Evolutionary conservation across 495 filamentous ascomycete species (phyloP).

Genomic region (Xylaria grammica): DNA sequence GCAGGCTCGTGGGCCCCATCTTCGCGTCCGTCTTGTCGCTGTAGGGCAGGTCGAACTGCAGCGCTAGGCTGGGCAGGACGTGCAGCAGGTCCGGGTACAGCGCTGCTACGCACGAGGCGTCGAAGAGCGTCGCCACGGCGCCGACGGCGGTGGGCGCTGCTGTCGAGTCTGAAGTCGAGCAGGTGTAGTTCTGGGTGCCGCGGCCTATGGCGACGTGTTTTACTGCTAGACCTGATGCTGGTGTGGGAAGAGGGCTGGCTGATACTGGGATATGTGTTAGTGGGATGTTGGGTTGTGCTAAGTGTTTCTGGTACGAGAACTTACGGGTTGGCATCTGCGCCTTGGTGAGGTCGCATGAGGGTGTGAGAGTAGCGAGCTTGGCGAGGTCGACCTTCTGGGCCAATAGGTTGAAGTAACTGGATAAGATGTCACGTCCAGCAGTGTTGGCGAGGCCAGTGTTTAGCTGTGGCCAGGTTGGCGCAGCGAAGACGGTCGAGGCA

Average conservation of each 20-base stretch:
- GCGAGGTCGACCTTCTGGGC: slow-evolving; percentile 52
- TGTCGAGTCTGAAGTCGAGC: slow-evolving; percentile 60
- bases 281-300: neutral
- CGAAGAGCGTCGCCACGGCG: slow-evolving; percentile 85
- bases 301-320: slow-evolving; percentile 21
- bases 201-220: slow-evolving; percentile 84
- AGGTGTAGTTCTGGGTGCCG: slow-evolving; percentile 94
- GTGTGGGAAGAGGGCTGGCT: slow-evolving; percentile 53
- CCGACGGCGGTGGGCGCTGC: slow-evolving; percentile 69
- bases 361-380: slow-evolving; percentile 41
- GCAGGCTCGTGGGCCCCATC: slow-evolving; percentile 60
- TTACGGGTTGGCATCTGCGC: slow-evolving; percentile 53
- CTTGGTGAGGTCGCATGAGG: slow-evolving; percentile 57
- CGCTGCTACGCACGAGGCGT: slow-evolving; percentile 79
- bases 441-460: slow-evolving; percentile 39
- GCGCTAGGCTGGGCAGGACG: slow-evolving; percentile 56
- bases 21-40: slow-evolving; percentile 35
- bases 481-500: slow-evolving; percentile 48
- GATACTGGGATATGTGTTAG: slow-evolving; percentile 15
- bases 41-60: slow-evolving; percentile 61
- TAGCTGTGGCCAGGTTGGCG: slow-evolving; percentile 52
- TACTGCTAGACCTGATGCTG: slow-evolving; percentile 61
- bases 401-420: slow-evolving; percentile 61
- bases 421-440: slow-evolving; percentile 45
- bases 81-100: slow-evolving; percentile 66